Evolutionary conservation across 139 green algal species (phyloP).

Genomic region (Diplosphaera chodatii): DNA sequence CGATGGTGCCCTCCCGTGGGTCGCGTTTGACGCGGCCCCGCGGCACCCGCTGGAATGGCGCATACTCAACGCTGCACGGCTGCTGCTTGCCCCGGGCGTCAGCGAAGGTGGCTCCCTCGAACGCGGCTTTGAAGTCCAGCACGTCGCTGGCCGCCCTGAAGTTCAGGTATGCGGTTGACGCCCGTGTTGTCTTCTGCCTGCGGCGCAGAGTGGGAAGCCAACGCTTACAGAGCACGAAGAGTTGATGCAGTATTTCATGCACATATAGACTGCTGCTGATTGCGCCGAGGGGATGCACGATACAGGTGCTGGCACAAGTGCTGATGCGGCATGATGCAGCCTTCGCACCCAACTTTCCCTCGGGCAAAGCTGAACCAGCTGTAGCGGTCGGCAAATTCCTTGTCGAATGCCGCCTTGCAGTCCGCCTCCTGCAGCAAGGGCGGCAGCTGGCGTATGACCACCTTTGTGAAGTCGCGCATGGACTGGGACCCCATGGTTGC

Average conservation of each 20-base stretch:
- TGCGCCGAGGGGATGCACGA: background rate
- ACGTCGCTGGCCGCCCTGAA: conserved; percentile 41
- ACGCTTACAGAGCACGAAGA: too few species aligned
- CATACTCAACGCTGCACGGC: conserved; percentile 61
- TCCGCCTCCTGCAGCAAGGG: conserved; percentile 43
- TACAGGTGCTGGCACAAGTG: background rate
- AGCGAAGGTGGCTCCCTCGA: conserved; percentile 63
- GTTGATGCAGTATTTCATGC: background rate
- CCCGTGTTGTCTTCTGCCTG: conserved; percentile 39
- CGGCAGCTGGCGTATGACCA: conserved; percentile 62
- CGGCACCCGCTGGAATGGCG: conserved; percentile 60
- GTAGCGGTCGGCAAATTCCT: conserved; percentile 29
- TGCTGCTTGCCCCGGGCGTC: conserved; percentile 52
- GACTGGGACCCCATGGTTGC: background rate
- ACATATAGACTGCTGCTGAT: too few species aligned
- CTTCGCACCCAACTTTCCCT: conserved; percentile 58
- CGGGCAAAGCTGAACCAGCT: conserved; percentile 61
- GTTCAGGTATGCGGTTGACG: conserved; percentile 61
- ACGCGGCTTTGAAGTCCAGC: conserved; percentile 50
- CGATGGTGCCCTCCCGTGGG: conserved; percentile 57
- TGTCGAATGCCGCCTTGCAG: conserved; percentile 29
- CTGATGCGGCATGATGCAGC: background rate
- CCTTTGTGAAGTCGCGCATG: conserved; percentile 40
- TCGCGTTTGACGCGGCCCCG: conserved; percentile 33
- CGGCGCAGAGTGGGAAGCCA: background rate